Conservation (phyloP, 352 stramenopile genomes). For the Pythium sukuiense region DNA sequence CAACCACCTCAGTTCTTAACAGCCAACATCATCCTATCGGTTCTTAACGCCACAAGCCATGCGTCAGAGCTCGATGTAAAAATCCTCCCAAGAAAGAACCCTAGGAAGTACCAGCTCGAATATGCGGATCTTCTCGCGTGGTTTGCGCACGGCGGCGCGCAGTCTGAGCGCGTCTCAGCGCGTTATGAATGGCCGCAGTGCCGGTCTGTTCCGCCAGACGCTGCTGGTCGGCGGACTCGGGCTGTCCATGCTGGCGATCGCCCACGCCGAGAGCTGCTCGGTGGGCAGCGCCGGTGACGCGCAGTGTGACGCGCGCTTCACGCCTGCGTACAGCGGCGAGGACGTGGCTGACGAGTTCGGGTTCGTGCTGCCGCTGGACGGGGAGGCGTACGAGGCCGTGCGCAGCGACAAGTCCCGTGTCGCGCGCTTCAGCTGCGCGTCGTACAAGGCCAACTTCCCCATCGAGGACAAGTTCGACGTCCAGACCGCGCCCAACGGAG, state of each 20-base stretch:
- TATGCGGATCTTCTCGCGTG: conserved; percentile 23
- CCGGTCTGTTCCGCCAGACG: conserved; percentile 21
- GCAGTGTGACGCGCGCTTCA: conserved; percentile 31
- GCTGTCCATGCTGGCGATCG: conserved; percentile 31
- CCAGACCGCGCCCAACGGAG: conserved; percentile 58
- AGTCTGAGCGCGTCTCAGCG: not conserved
- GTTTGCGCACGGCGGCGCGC: conserved; percentile 1
- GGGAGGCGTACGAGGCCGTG: conserved; percentile 20
- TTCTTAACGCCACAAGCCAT: conserved; percentile 11
- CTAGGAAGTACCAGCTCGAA: not conserved
- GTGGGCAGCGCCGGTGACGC: conserved; percentile 15
- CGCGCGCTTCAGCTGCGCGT: conserved; percentile 27
- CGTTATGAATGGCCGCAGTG: not conserved
- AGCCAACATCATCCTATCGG: not conserved
- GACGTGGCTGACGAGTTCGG: conserved; percentile 24
- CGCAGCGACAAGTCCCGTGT: conserved; percentile 6
- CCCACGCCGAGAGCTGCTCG: conserved; percentile 19
- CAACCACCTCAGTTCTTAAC: conserved; percentile 17
- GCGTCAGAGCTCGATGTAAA: conserved; percentile 1
- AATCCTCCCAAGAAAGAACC: not conserved
- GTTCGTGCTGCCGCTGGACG: conserved; percentile 26
- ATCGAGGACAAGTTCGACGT: conserved; percentile 88
- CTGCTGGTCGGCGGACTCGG: conserved; percentile 29
- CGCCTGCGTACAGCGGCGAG: conserved; percentile 27
- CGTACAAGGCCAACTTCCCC: conserved; percentile 66